phyloP scores from a whole-genome alignment of 345 rosid species.

The Adansonia digitata region DNA sequence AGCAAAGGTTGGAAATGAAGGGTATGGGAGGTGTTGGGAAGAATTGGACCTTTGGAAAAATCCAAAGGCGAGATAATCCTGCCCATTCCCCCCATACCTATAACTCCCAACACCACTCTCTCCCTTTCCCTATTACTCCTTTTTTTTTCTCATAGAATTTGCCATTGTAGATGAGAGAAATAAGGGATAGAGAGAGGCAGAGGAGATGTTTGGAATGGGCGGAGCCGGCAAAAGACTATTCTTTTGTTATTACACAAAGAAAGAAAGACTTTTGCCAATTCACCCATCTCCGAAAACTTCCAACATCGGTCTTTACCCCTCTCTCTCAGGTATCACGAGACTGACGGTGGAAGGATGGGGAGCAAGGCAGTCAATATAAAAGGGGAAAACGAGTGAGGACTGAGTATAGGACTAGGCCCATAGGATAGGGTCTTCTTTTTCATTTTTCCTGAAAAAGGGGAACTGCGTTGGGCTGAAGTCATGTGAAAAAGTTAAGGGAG shows the following conservation, averaged over 20 bases:
- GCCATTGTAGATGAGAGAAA: background rate
- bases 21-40: slow-evolving; percentile 26
- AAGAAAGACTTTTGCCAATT: background rate
- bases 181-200: slow-evolving; percentile 15
- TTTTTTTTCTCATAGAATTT: no score
- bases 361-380: background rate
- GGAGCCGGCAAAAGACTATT: slow-evolving; percentile 4
- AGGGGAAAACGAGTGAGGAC: background rate
- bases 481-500: background rate
- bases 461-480: background rate
- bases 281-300: slow-evolving; percentile 18
- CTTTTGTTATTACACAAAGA: background rate
- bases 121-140: background rate
- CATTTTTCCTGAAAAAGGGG: background rate
- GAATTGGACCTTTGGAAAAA: background rate
- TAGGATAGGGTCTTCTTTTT: background rate
- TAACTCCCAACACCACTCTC: slow-evolving; percentile 13
- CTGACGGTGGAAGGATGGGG: background rate
- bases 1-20: slow-evolving; percentile 13
- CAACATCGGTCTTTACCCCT: background rate
- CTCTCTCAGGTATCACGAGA: background rate
- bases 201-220: slow-evolving; percentile 22
- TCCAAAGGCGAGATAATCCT: background rate
- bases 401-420: background rate
- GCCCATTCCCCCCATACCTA: slow-evolving; percentile 21